Evolutionary conservation across 805 yeast genomes (phyloP), one percentile per base, ranked within the genome.

Genomic region (Cyberlindnera petersonii): DNA sequence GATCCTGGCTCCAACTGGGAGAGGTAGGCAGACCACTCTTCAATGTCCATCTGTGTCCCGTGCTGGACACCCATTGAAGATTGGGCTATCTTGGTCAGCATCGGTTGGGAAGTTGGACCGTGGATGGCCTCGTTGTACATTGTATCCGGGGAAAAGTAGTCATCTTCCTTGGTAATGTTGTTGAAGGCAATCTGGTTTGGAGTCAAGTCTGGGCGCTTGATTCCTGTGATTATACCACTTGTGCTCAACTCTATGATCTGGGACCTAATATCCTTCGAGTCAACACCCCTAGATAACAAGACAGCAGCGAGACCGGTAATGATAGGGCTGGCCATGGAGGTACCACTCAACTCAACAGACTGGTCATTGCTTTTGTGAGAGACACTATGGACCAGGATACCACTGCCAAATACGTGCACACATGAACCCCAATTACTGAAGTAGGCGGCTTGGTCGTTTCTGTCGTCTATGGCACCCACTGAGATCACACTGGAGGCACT

Each of bases 391-490:
- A 87, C 81, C 13, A 66, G 64, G 0, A 79, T 80, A 0, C 98
- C 98, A 33, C 91, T 76, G 0, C 96, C 87, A 61, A 85, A 82
- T 1, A 86, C 68, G 54, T 86, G 87, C 7, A 89, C 94, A 60
- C 97, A 91, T n/a, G 69, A 66, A 0, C 98, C 97, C 88, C 89
- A 86, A 56, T 91, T 89, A n/a, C 93, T 75, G 52, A 91, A 89
- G 10, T 72, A 55, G 0, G 97, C 94, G 24, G 88, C 67, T 3
- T 68, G 50, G 50, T 86, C 95, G 6, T 69, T 70, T 15, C 71
- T 56, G 55, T 86, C 95, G 53, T 87, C 91, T 35, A 88, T 77
- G 4, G 96, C 95, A 1, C 96, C 97, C 8, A 89, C 94, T 0
- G 95, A 79, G 4, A 86, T 74, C 0, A 86, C 87, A 35, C 65